These are phyloP conservation scores for Globisporangium polare DNA, from an alignment of 352 stramenopile genomes.

Conservation along the genomic window DNA sequence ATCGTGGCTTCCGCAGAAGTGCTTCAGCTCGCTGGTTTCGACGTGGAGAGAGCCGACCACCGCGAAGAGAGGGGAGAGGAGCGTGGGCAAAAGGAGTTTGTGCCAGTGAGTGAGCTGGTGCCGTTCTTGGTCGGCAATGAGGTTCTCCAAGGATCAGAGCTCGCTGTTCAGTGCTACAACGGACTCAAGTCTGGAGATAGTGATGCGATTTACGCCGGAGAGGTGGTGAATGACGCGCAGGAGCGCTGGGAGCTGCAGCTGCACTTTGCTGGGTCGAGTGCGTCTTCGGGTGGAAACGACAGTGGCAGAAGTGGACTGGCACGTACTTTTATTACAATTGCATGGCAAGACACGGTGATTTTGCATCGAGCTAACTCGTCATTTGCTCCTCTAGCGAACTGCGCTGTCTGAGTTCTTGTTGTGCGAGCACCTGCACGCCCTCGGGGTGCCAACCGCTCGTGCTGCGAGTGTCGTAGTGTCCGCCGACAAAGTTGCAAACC, in stretches of 20 bases:
- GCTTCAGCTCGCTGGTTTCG: constrained; percentile 58
- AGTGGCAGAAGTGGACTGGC: constrained; percentile 73
- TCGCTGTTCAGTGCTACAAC: constrained; percentile 87
- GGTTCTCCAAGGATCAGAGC: constrained; percentile 65
- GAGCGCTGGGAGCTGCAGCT: constrained; percentile 93
- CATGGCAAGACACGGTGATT: too few species aligned
- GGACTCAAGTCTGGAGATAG: constrained; percentile 91
- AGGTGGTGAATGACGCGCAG: constrained; percentile 50
- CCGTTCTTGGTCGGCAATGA: constrained; percentile 69
- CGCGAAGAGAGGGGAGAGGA: too few species aligned
- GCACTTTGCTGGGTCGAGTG: constrained; percentile 4
- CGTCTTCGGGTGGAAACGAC: too few species aligned
- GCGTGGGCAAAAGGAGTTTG: constrained; percentile 13
- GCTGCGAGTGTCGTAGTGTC: constrained; percentile 80
- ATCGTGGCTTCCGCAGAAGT: constrained; percentile 46
- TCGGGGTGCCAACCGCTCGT: constrained; percentile 93
- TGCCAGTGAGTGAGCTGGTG: constrained; percentile 38
- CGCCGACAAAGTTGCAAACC: too few species aligned
- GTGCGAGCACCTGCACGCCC: constrained; percentile 94
- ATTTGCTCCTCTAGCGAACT: constrained; percentile 60
- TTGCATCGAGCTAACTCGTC: neutral
- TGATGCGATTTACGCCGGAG: constrained; percentile 85
- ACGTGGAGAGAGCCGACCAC: constrained; percentile 19
- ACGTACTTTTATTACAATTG: neutral
- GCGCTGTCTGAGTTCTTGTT: constrained; percentile 97